Conservation (phyloP, 768 basidiomycete species). For the Lentinula lateritia region DNA sequence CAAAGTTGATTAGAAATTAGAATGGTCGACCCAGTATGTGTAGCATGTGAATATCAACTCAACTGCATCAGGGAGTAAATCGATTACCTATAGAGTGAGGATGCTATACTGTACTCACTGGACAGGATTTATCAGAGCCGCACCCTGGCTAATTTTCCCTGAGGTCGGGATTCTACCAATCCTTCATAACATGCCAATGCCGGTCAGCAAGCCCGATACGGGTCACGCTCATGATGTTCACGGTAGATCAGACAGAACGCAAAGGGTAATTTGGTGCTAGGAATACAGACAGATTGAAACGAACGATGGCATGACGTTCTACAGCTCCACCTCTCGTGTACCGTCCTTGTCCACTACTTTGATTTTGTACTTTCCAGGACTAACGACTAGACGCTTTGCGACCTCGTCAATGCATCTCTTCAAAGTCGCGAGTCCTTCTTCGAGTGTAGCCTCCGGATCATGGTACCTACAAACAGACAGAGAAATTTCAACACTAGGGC, state of each 20-base stretch:
- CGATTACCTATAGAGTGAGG: no score
- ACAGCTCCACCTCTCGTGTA: slow-evolving; percentile 73
- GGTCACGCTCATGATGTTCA: no score
- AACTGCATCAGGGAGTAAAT: no score
- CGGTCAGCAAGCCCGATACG: no score
- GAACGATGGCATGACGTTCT: slow-evolving; percentile 8
- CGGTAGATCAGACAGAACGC: neutral
- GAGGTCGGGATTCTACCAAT: no score
- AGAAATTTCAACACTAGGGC: neutral
- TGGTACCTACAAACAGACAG: slow-evolving; percentile 60
- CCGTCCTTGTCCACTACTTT: slow-evolving; percentile 93
- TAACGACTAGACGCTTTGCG: slow-evolving; percentile 74
- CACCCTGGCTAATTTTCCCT: no score
- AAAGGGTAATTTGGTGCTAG: neutral
- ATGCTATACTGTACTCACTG: no score
- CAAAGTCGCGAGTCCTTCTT: slow-evolving; percentile 81
- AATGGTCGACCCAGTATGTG: no score
- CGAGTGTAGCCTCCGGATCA: slow-evolving; percentile 76
- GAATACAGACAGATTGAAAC: neutral
- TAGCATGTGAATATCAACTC: no score
- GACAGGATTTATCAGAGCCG: no score
- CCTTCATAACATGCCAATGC: no score
- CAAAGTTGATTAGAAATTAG: no score
- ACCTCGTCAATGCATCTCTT: slow-evolving; percentile 88
- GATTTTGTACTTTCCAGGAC: slow-evolving; percentile 78